phyloP scores from a whole-genome alignment of 2,329 filamentous ascomycete species.

The Colletotrichum nymphaeae region DNA sequence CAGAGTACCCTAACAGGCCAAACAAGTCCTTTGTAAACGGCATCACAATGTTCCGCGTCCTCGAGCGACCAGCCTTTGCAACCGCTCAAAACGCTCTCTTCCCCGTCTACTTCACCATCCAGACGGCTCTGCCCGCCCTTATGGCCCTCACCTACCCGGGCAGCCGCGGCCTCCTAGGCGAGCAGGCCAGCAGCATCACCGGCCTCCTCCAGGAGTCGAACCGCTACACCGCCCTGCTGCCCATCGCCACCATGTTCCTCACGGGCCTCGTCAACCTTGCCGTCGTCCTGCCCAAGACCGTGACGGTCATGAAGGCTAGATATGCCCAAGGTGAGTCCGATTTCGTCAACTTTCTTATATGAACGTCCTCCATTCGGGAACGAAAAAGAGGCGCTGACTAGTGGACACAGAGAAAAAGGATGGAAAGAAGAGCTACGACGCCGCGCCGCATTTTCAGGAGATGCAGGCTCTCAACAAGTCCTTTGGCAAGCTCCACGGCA shows the following conservation, averaged over 20 bases:
- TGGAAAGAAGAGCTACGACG: constrained; percentile 87
- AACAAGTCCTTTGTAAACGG: constrained; percentile 78
- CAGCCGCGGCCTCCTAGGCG: constrained; percentile 57
- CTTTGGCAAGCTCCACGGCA: constrained; percentile 84
- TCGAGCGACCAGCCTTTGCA: constrained; percentile 84
- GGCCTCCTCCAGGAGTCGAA: constrained; percentile 71
- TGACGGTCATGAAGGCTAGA: constrained; percentile 78
- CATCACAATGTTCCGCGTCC: constrained; percentile 79
- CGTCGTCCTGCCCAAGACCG: constrained; percentile 80
- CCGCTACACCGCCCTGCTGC: constrained; percentile 72
- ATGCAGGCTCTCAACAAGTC: constrained; percentile 84
- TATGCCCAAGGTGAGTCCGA: constrained; percentile 76
- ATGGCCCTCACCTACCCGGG: constrained; percentile 85
- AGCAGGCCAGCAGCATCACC: constrained; percentile 56
- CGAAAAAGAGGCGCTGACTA: background rate
- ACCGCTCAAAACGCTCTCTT: constrained; percentile 84
- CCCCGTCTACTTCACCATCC: constrained; percentile 88
- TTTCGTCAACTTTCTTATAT: accelerated
- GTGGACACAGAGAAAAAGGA: constrained; percentile 77
- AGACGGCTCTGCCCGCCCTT: constrained; percentile 78
- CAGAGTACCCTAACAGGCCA: too few relatives aligned
- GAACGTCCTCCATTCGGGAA: too few relatives aligned
- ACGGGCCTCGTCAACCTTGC: constrained; percentile 77
- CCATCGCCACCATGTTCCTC: constrained; percentile 77
- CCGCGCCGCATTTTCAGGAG: constrained; percentile 82